Conservation (phyloP, 2,329 filamentous ascomycete species). For the Exutisphaerella laricina region DNA sequence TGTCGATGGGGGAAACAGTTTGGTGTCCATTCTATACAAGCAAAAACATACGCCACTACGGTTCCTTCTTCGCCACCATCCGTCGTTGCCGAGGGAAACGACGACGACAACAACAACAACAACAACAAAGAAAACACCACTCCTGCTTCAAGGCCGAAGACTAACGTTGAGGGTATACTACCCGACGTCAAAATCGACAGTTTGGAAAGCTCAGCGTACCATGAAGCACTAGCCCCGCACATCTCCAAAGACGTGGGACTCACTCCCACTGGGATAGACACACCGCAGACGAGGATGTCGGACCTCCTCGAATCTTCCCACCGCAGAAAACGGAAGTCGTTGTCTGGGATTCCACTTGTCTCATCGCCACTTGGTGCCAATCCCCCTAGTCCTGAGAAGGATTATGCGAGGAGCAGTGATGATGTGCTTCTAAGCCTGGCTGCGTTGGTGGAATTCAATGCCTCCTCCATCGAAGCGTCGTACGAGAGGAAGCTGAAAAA, state of each 20-base stretch:
- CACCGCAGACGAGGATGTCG: constrained; percentile 24
- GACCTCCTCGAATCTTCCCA: constrained; percentile 27
- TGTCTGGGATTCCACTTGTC: constrained; percentile 13
- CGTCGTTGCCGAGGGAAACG: background rate
- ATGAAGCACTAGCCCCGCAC: constrained; percentile 14
- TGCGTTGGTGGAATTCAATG: background rate
- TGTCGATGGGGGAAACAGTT: constrained; percentile 39
- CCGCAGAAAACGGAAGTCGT: constrained; percentile 25
- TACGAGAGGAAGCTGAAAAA: background rate
- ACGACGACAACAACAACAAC: background rate
- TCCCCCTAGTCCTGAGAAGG: constrained; percentile 16
- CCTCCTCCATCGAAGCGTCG: background rate
- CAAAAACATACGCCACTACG: constrained; percentile 2
- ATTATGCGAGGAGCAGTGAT: background rate
- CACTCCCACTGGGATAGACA: constrained; percentile 15
- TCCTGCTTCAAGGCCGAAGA: constrained; percentile 2
- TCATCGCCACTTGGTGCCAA: constrained; percentile 25
- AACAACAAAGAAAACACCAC: constrained; percentile 5
- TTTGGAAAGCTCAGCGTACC: constrained; percentile 11
- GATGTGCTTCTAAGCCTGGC: constrained; percentile 1
- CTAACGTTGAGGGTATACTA: constrained; percentile 28
- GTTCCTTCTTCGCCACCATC: background rate
- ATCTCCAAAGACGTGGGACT: constrained; percentile 8
- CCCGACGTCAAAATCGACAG: constrained; percentile 11
- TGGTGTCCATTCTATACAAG: constrained; percentile 18